These are phyloP conservation scores for Gossypium australe DNA, from an alignment of 345 rosid genomes.

Conservation along the genomic window DNA sequence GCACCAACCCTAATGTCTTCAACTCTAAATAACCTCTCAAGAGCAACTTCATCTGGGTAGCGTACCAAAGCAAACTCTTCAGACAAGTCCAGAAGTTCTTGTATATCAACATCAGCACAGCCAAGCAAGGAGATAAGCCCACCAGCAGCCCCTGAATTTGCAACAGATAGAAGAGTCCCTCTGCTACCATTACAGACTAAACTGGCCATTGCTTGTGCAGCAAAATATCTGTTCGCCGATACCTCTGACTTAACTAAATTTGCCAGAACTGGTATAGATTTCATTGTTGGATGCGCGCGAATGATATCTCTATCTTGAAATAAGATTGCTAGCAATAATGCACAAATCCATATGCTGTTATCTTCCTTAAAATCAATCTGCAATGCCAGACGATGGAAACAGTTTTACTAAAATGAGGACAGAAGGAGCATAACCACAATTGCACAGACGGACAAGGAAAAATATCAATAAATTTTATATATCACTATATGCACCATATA, in stretches of 20 bases:
- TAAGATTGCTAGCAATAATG: conserved; percentile 82
- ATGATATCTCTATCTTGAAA: conserved; percentile 97
- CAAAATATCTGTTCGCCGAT: conserved; percentile 82
- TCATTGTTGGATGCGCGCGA: conserved; percentile 81
- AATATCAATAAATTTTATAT: background rate
- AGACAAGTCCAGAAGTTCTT: conserved; percentile 74
- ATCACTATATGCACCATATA: background rate
- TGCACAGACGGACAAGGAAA: background rate
- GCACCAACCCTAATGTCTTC: conserved; percentile 98
- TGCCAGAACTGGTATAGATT: conserved; percentile 80
- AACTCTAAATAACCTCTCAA: conserved; percentile 95
- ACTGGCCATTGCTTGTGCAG: conserved; percentile 91
- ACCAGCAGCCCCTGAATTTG: conserved; percentile 92
- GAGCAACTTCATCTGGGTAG: conserved; percentile 97
- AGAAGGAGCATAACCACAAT: background rate
- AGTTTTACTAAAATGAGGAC: background rate
- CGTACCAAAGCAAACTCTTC: conserved; percentile 73
- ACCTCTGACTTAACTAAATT: conserved; percentile 93
- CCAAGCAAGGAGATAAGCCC: conserved; percentile 95
- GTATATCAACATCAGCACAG: conserved; percentile 87
- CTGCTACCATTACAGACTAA: conserved; percentile 97
- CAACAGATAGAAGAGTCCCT: conserved; percentile 95
- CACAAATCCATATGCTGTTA: conserved; percentile 87
- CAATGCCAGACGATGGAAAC: conserved; percentile 15
- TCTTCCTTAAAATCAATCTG: conserved; percentile 90